A percentile compares a stretch with the other conserved stretches of the same genome.
phyloP scores from a whole-genome alignment of 225 moss, liverwort and hornwort species.

The Pleurozium schreberi region DNA sequence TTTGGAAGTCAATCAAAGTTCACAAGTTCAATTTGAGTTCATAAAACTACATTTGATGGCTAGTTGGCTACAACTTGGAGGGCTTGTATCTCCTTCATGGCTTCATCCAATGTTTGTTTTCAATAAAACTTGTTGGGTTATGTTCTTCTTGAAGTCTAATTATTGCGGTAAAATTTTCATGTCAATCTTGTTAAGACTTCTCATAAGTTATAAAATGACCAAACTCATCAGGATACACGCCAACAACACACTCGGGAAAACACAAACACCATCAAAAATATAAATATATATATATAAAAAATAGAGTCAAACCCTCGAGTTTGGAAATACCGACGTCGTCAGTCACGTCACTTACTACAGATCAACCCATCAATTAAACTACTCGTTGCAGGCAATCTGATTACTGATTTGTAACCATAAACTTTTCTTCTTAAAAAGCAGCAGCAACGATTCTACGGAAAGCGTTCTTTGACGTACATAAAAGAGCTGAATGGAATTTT shows the following conservation, averaged over 20 bases:
- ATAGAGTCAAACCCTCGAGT: background rate
- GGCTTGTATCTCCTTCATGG: no score
- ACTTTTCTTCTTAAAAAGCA: no score
- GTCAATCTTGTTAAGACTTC: background rate
- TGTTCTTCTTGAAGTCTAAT: no score
- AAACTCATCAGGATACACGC: background rate
- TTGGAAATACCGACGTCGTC: background rate
- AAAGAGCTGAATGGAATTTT: background rate
- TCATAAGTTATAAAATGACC: background rate
- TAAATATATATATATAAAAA: background rate
- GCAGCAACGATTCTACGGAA: background rate
- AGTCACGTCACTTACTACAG: background rate
- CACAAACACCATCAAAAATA: background rate
- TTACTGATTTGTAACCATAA: background rate
- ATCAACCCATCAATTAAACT: background rate
- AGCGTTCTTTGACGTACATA: background rate
- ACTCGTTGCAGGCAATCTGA: background rate
- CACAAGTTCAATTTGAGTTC: no score
- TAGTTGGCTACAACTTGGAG: no score
- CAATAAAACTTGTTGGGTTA: no score
- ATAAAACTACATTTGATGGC: no score
- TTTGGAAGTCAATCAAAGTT: no score
- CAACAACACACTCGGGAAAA: background rate
- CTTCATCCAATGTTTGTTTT: no score
- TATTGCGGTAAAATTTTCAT: no score